Evolutionary conservation across 257 asterid species (phyloP).

Genomic region (Salvia miltiorrhiza): DNA sequence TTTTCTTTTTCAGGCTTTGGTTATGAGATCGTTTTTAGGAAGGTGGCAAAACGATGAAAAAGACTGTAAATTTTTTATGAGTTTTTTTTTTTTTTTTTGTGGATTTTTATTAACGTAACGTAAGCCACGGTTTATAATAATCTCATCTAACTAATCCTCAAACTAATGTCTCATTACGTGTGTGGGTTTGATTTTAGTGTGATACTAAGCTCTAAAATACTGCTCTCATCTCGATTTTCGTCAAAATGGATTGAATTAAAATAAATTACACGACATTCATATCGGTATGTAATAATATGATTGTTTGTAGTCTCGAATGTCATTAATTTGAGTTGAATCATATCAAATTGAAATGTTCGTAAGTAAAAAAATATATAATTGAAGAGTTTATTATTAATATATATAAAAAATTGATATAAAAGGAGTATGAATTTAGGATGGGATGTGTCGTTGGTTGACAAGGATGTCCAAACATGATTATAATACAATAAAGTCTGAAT

Average conservation of each 20-base stretch:
- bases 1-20: constrained; percentile 33
- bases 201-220: not conserved
- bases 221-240: not conserved
- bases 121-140: constrained; percentile 29
- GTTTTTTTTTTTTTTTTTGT: not conserved
- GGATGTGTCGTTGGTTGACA: constrained; percentile 28
- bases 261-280: too few relatives aligned
- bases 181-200: not conserved
- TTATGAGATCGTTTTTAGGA: too few relatives aligned
- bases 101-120: constrained; percentile 27
- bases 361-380: not conserved
- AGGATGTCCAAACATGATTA: constrained; percentile 22
- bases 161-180: not conserved
- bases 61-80: constrained; percentile 15
- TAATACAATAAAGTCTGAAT: constrained; percentile 9
- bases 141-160: constrained; percentile 34
- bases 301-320: too few relatives aligned
- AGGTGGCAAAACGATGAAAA: constrained; percentile 28
- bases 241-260: not conserved
- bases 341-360: too few relatives aligned
- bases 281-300: too few relatives aligned
- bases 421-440: not conserved
- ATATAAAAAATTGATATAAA: too few relatives aligned
- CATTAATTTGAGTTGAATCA: too few relatives aligned
- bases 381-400: too few relatives aligned